phyloP scores from a whole-genome alignment of 352 stramenopile species.

The Pythium volutum region DNA sequence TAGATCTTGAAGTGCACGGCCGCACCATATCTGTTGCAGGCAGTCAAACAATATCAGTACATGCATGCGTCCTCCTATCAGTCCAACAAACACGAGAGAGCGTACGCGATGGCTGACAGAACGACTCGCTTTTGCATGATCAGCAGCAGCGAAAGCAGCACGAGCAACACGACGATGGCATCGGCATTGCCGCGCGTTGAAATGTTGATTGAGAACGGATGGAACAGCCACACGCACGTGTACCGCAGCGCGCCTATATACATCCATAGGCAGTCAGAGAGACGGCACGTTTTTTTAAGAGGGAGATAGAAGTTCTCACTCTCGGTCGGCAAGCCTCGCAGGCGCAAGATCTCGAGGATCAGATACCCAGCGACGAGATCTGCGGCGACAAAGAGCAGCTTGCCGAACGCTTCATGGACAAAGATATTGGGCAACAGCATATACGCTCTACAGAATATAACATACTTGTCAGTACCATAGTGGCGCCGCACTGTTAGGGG shows the following conservation, averaged over 20 bases:
- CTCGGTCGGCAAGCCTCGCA: constrained; percentile 51
- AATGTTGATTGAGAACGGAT: constrained; percentile 98
- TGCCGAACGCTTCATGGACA: constrained; percentile 84
- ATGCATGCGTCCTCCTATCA: neutral
- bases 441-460: constrained; percentile 42
- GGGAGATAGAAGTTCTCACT: neutral
- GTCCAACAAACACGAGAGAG: neutral
- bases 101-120: constrained; percentile 64
- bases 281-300: neutral
- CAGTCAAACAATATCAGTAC: neutral
- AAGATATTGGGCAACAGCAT: constrained; percentile 76
- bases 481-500: too few species aligned
- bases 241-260: constrained; percentile 56
- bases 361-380: constrained; percentile 93
- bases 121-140: constrained; percentile 81
- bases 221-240: constrained; percentile 94
- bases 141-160: constrained; percentile 89
- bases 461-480: neutral
- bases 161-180: constrained; percentile 91
- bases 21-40: constrained; percentile 84
- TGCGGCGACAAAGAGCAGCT: constrained; percentile 94
- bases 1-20: constrained; percentile 99
- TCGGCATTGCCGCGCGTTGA: constrained; percentile 98
- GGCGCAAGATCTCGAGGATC: constrained; percentile 83
- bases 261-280: neutral